phyloP scores from a whole-genome alignment of 768 basidiomycete genomes.

The Dictyophora rubrovolvata region DNA sequence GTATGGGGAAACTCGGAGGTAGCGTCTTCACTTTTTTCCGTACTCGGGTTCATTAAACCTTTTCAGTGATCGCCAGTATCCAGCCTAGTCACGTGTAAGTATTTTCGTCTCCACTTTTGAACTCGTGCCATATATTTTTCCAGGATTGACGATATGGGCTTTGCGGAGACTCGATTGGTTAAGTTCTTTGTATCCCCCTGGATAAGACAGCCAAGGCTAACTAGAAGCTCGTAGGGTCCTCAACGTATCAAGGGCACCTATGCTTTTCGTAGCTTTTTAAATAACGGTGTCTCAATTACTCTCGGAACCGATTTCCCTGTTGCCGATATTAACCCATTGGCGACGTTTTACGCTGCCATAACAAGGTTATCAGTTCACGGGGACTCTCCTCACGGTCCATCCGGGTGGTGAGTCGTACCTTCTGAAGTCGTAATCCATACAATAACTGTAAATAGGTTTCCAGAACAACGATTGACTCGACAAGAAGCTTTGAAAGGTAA shows the following conservation, averaged over 20 bases:
- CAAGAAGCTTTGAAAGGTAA: conserved; percentile 81
- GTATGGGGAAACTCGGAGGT: conserved; percentile 69
- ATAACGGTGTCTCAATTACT: conserved; percentile 44
- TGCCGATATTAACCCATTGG: conserved; percentile 79
- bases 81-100: conserved; percentile 75
- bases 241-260: conserved; percentile 82
- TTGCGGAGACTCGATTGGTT: conserved; percentile 66
- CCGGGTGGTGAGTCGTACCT: conserved; percentile 58
- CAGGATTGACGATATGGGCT: conserved; percentile 79
- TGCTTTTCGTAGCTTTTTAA: conserved; percentile 71
- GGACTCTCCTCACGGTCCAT: conserved; percentile 68
- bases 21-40: conserved; percentile 13
- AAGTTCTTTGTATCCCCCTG: not conserved
- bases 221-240: conserved; percentile 34
- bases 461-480: conserved; percentile 65
- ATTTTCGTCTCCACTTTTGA: not conserved
- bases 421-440: not conserved
- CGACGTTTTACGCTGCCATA: conserved; percentile 85
- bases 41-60: not conserved
- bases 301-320: conserved; percentile 94
- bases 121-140: not conserved
- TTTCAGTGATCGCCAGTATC: conserved; percentile 78
- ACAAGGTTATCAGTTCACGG: conserved; percentile 61
- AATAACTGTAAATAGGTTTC: conserved; percentile 42
- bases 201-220: not conserved